A percentile compares a stretch with the other conserved stretches of the same genome.
Evolutionary conservation across 768 basidiomycete genomes (phyloP).

Genomic region (Amanita rimosa): DNA sequence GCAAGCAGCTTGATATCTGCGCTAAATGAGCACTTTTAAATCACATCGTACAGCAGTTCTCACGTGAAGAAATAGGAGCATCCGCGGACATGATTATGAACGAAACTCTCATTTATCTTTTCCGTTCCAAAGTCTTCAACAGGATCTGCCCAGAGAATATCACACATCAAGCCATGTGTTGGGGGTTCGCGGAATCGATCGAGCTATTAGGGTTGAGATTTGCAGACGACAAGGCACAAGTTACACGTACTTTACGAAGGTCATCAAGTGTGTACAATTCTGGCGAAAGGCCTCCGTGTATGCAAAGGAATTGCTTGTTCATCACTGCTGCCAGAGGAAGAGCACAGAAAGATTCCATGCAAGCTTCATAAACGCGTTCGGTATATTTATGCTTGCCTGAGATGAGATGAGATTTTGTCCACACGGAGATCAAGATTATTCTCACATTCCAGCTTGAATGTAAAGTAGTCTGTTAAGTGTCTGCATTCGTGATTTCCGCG

Average conservation of each 20-base stretch:
- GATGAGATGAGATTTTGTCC: conserved; percentile 1
- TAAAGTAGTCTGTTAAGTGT: conserved; percentile 97
- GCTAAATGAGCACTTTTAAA: neutral
- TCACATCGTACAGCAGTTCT: conserved; percentile 8
- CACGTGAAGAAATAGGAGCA: conserved; percentile 88
- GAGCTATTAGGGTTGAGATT: conserved; percentile 37
- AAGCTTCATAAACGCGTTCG: conserved; percentile 91
- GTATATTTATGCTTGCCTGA: conserved; percentile 98
- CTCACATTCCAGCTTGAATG: conserved; percentile 97
- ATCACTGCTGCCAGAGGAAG: conserved; percentile 94
- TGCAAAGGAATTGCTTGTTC: conserved; percentile 99
- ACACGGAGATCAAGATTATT: conserved; percentile 8
- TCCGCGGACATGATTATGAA: conserved; percentile 95
- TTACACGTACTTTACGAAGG: conserved; percentile 59
- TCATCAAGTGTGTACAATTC: conserved; percentile 95
- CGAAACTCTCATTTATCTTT: conserved; percentile 80
- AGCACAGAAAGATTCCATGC: conserved; percentile 96
- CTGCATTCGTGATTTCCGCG: conserved; percentile 99
- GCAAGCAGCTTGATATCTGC: conserved; percentile 91
- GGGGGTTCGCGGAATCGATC: conserved; percentile 99
- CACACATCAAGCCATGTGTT: conserved; percentile 96
- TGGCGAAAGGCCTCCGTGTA: conserved; percentile 93
- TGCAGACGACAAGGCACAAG: neutral
- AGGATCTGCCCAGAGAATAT: conserved; percentile 97
- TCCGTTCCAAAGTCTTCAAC: conserved; percentile 96